Base-by-base conservation (phyloP, 306 rosid genomes). In the Biancaea sappan region DNA sequence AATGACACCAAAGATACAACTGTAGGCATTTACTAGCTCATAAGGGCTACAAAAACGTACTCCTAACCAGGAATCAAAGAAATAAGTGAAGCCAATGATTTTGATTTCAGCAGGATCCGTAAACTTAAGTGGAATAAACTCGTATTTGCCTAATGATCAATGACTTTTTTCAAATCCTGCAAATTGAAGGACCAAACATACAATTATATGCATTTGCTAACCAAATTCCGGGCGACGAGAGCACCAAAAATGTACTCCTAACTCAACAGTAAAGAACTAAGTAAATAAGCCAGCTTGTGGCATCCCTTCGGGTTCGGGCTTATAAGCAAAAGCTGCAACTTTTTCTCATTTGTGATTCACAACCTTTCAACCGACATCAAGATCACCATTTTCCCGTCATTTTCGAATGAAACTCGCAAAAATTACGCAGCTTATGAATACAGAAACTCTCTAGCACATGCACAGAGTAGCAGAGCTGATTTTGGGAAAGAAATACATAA, bases 1-100 rank as follows among this genome's bases (percentile, higher is more conserved):
- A 29, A 58, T 58, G 64, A 58, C 19, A 58, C 13, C 64, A 15
- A 41, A 41, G 14, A 57, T 57, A 26, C 63, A 57, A 57, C 40
- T 29, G 13, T 38, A 7, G 40, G 40, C 64, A 29, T 58, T 29
- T 29, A 8, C 21, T 58, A 29, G 12, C 64, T 25, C 13, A 46
- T 24, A 24, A 24, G 61, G 61, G 61, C 31, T 10, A 52, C 11
- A 21, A 52, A 15, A 52, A 22, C 5, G 58, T 52, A 22, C 58
- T 52, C 29, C 58, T 26, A 56, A 12, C 19, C 34, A 56, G 62
- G 31, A 26, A 15, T 18, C 38, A 58, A 58, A 58, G 64, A 58
- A 58, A 58, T 58, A 28, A 10, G 0, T 29, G 24, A 29, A 58
- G 40, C 41, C 28, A 58, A 58, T 58, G 12, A 58, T 29, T 29